Evolutionary conservation across 148 eudicot genomes (phyloP), one percentile per base, ranked within the genome.

Genomic region (Rhododendron ovatum): DNA sequence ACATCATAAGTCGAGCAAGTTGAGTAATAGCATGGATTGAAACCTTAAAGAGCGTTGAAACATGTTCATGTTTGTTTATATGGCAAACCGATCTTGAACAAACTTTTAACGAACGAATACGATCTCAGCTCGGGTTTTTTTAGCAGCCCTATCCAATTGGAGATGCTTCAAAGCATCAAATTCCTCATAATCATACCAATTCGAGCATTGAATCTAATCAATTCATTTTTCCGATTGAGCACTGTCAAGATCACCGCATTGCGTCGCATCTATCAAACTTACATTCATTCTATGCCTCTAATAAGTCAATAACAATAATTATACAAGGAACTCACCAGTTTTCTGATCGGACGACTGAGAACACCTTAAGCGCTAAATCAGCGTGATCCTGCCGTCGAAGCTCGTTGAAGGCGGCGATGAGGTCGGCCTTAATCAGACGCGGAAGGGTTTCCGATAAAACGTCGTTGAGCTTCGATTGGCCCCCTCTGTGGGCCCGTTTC

Each of bases 341-440:
- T 51, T 96, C 99, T 0, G 94, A 88, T 80, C 89, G 91, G 87
- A 94, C 84, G 86, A 85, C 87, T 57, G 93, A 84, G 92, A 95
- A 93, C 1, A 93, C 98, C 2, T 41, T 37, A n/a, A 92, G 84
- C 8, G 99, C 98, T 0, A 96, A 86, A 57, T 86, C 57, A 83
- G 87, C 79, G 39, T 90, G 95, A 80, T 91, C 92, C 84, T 95
- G 99, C 0, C 99, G 95, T 17, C 93, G 92, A 53, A 96, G 98
- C 84, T 96, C 98, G 14, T 90, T 92, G 78, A 93, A 90, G 50
- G 93, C 88, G 67, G 99, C 98, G 75, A 94, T 69, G 30, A 96
- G 93, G 91, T 96, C 98, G 82, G 96, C 80, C 83, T 96, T 96
- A 65, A 95, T 81, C 30, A 96, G 91, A 15, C 99, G 98, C 12